These are phyloP conservation scores for Sugiyamaella chiloensis DNA, from an alignment of 805 yeast genomes.

Conservation along the genomic window DNA sequence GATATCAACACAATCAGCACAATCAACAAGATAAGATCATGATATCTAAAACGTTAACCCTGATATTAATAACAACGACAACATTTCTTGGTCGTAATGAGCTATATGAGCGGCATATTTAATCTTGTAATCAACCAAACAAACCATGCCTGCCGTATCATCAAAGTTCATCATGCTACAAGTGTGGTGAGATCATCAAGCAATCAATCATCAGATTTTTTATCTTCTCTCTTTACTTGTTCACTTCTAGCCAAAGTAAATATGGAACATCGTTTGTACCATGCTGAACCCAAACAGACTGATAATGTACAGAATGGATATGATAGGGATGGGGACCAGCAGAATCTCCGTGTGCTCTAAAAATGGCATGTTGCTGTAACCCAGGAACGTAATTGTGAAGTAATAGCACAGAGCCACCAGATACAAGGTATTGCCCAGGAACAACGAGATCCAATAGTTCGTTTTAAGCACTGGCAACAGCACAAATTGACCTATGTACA, in stretches of 20 bases:
- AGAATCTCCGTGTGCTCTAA: constrained; percentile 60
- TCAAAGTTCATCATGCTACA: too few relatives aligned
- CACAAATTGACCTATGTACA: constrained; percentile 72
- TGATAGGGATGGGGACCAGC: constrained; percentile 59
- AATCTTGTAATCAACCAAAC: too few relatives aligned
- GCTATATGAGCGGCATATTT: too few relatives aligned
- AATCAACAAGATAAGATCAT: too few relatives aligned
- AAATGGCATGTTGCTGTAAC: constrained; percentile 75
- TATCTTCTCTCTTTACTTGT: too few relatives aligned
- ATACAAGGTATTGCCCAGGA: constrained; percentile 77
- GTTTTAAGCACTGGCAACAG: constrained; percentile 67
- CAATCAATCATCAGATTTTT: too few relatives aligned
- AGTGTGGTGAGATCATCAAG: too few relatives aligned
- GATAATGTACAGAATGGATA: constrained; percentile 56
- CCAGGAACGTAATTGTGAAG: constrained; percentile 77
- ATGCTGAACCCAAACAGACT: constrained; percentile 69
- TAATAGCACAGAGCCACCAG: constrained; percentile 72
- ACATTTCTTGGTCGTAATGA: too few relatives aligned
- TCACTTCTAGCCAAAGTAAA: constrained; percentile 40
- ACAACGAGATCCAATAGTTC: constrained; percentile 60
- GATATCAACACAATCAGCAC: too few relatives aligned
- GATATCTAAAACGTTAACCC: too few relatives aligned
- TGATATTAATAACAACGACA: too few relatives aligned
- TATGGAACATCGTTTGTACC: constrained; percentile 59
- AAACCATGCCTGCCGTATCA: too few relatives aligned